Percentiles rank a stretch among this genome's conserved stretches.
Conservation (phyloP, 2,329 filamentous ascomycete species). For the Emmonsia crescens region DNA sequence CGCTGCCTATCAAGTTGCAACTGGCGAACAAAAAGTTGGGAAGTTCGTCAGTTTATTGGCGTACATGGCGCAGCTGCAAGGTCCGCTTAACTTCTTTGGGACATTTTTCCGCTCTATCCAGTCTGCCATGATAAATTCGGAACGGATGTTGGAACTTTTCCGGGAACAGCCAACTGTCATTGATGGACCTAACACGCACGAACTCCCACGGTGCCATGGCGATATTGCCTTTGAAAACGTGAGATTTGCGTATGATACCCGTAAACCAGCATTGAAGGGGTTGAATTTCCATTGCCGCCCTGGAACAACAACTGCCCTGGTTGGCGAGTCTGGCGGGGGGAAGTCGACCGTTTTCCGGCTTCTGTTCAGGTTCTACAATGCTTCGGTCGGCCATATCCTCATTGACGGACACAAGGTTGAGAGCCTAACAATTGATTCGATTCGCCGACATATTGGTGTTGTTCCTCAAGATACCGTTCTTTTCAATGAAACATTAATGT, state of each 20-base stretch:
- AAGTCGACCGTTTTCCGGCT: slow-evolving; percentile 95
- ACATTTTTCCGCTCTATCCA: slow-evolving; percentile 95
- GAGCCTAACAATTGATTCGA: slow-evolving; percentile 83
- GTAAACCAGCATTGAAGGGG: slow-evolving; percentile 72
- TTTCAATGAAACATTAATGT: slow-evolving; percentile 92
- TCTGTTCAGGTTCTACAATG: slow-evolving; percentile 94
- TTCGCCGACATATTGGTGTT: slow-evolving; percentile 82
- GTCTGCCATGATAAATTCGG: slow-evolving; percentile 93
- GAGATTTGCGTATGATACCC: slow-evolving; percentile 78
- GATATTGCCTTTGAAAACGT: slow-evolving; percentile 82
- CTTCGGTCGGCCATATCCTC: slow-evolving; percentile 64
- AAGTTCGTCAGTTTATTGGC: slow-evolving; percentile 64
- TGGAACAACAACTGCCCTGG: slow-evolving; percentile 88
- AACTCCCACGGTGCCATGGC: slow-evolving; percentile 60
- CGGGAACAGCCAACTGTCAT: slow-evolving; percentile 89
- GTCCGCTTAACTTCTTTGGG: slow-evolving; percentile 76
- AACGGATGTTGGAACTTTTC: slow-evolving; percentile 89
- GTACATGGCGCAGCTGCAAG: slow-evolving; percentile 70
- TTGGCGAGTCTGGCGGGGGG: slow-evolving; percentile 91
- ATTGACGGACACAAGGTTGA: slow-evolving; percentile 78
- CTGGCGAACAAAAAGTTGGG: slow-evolving; percentile 53
- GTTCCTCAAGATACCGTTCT: slow-evolving; percentile 93
- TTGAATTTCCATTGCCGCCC: slow-evolving; percentile 77
- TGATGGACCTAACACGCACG: slow-evolving; percentile 56
- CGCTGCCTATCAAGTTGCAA: slow-evolving; percentile 65